Base-by-base conservation (phyloP, 169 alveolate genomes). In the Theileria annulata region DNA sequence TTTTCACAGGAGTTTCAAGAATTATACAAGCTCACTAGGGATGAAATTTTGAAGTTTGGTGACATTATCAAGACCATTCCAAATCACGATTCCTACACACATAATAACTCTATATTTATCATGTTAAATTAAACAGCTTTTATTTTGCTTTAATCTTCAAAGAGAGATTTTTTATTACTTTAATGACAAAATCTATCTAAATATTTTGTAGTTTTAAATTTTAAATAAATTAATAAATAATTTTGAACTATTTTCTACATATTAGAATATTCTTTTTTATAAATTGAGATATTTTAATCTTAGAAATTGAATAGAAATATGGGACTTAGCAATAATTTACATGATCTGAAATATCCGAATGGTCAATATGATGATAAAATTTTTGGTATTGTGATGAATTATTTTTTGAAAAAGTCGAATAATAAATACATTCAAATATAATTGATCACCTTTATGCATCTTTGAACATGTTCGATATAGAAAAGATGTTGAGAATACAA, bases 1-100 rank as follows among this genome's bases (percentile, higher is more conserved):
- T 67, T 19, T 48, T 28, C 47, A 35, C 58, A 71, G 79, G 75
- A 71, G 58, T 71, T 71, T 71, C 51, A 48, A 10, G 79, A 71
- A 25, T 8, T 71, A 56, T 71, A 51, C 49, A 71, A 71, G 71
- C 30, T 71, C 58, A 71, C 68, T 13, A 48, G 27, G 58, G 28
- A 2, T 31, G 73, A 71, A 54, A 28, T 71, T 9, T 23, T 17
- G 17, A 71, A 71, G 35, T 71, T 71, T 30, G n/a, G 37, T 28
- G 51, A 51, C 56, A 5, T 51, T 13, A 51, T 33, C 10, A 60
- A 60, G 35, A 33, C 8, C 69, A 27, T 60, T 23, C 69, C 69
- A 25, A 19, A 60, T 3, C 15, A 19, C 64, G 28, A 42, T 28
- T 19, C 28, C 15, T 31, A 49, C 48, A 27, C 64, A n/a, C n/a